phyloP scores from a whole-genome alignment of 2,329 filamentous ascomycete species.

The Helicocarpus griseus region DNA sequence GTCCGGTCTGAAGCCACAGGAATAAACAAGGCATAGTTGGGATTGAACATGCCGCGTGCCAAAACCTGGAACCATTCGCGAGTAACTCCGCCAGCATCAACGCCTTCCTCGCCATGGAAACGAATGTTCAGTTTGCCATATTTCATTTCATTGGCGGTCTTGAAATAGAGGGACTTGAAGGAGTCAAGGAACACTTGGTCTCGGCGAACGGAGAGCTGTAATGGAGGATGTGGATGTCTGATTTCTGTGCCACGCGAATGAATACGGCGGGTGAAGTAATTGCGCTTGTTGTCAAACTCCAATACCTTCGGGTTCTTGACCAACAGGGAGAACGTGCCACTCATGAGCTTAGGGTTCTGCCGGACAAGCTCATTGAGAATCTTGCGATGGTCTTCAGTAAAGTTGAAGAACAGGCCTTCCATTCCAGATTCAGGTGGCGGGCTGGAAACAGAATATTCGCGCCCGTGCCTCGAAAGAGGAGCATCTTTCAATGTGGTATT shows the following conservation, averaged over 20 bases:
- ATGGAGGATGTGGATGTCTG: conserved; percentile 61
- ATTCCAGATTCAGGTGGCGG: conserved; percentile 71
- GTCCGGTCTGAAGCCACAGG: conserved; percentile 95
- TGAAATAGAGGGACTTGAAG: conserved; percentile 97
- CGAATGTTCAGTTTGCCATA: conserved; percentile 97
- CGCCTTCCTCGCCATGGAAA: conserved; percentile 94
- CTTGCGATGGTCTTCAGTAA: conserved; percentile 94
- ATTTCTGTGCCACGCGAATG: conserved; percentile 64
- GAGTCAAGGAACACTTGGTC: conserved; percentile 97
- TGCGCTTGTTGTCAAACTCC: conserved; percentile 98
- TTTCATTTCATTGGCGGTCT: conserved; percentile 93
- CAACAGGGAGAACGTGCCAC: conserved; percentile 86
- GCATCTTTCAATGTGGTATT: conserved; percentile 76
- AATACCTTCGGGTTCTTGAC: conserved; percentile 98
- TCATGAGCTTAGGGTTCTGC: conserved; percentile 97
- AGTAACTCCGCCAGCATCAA: conserved; percentile 94
- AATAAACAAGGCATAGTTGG: conserved; percentile 92
- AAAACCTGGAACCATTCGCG: conserved; percentile 99
- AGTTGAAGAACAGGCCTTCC: conserved; percentile 88
- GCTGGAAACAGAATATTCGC: conserved; percentile 65
- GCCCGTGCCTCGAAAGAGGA: conserved; percentile 40
- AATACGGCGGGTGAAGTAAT: conserved; percentile 92
- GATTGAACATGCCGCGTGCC: conserved; percentile 96
- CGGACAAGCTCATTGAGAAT: conserved; percentile 96
- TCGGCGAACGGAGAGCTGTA: conserved; percentile 83